Conservation (phyloP, 106 monocot species). For the Xerophyta viscosa region DNA sequence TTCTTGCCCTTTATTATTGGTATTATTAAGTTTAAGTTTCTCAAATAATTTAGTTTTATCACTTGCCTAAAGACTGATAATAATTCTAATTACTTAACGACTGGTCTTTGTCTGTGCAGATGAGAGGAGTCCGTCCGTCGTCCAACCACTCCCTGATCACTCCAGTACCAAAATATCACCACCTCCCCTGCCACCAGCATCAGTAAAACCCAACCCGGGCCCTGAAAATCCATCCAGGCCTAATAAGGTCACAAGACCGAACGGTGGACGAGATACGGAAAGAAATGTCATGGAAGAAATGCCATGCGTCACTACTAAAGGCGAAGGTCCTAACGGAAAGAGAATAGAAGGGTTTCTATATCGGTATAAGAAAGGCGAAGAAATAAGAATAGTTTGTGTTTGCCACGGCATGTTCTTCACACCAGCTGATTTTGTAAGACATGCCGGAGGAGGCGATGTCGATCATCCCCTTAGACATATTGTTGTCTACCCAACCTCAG, state of each 20-base stretch:
- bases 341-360: conserved; percentile 45
- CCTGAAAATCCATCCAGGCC: not conserved
- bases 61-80: too few relatives aligned
- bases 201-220: conserved; percentile 1
- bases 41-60: too few relatives aligned
- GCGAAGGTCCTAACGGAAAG: conserved; percentile 28
- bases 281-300: conserved; percentile 35
- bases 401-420: conserved; percentile 45
- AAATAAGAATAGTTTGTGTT: conserved; percentile 38
- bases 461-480: conserved; percentile 36
- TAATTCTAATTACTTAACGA: too few relatives aligned
- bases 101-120: not conserved
- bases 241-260: conserved; percentile 1
- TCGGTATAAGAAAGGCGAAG: conserved; percentile 34
- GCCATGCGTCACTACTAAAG: conserved; percentile 37
- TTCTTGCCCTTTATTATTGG: too few relatives aligned
- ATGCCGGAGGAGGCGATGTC: conserved; percentile 42
- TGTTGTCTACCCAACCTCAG: conserved; percentile 8
- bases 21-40: too few relatives aligned
- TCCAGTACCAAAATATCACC: not conserved
- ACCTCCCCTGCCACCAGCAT: not conserved
- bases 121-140: not conserved
- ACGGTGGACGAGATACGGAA: conserved; percentile 15
- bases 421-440: conserved; percentile 41
- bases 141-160: not conserved